Base-by-base conservation (phyloP, 805 yeast species). In the Candida golubevii region DNA sequence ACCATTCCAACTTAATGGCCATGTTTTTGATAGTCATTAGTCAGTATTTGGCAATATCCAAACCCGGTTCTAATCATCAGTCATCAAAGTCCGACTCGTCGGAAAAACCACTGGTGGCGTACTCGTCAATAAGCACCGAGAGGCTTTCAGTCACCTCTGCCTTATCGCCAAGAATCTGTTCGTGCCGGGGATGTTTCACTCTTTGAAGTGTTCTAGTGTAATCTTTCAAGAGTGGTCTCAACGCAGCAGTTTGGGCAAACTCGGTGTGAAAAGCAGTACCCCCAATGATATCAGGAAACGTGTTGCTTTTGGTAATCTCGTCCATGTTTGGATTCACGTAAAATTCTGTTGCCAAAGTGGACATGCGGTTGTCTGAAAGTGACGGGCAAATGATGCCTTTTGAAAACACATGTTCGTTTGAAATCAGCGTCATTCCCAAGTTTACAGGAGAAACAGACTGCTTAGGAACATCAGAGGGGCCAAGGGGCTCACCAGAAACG, bases 101-200 rank as follows among this genome's bases (percentile, higher is more conserved):
- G 41, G 71, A 67, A 59, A 74, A 79, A 0, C 84, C 85, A 46
- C 62, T 60, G 35, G 75, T 77, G 23, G 23, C 5, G 50, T 79
- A 82, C 42, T 71, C 75, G 3, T 64, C 60, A 0, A 74, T 71
- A 35, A 77, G 41, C 3, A 61, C 58, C 2, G 70, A 74, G 8
- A 82, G 50, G 18, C 71, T 70, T 35, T 81, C 82, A 10, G 74
- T 66, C 39, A 79, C 55, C 35, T 78, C 83, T 35, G 74, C 79
- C 47, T 79, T 65, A 32, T 79, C 84, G 47, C 79, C 84, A 11
- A 66, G 59, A 11, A 61, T 48, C 5, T 58, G 63, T 14, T 54
- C 32, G 27, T 52, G 54, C 18, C 59, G 63, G 13, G 49, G 54
- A 8, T 38, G 45, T 26, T 51, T 36, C 13, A 39, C 48, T 12